These are phyloP conservation scores for Fusarium sp. DNA, from an alignment of 2,329 filamentous ascomycete genomes.

Conservation along the genomic window DNA sequence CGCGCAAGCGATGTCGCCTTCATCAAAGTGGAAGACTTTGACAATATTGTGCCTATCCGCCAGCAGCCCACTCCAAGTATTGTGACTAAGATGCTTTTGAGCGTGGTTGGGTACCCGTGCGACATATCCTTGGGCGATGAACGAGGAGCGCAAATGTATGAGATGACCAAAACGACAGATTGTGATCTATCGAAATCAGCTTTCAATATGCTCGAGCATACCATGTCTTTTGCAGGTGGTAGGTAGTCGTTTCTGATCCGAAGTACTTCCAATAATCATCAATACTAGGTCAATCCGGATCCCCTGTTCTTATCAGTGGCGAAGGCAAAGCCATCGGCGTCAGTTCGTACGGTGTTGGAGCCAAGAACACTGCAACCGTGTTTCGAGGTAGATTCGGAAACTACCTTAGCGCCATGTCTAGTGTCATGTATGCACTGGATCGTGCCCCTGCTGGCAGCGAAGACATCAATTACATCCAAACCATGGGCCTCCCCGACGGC, in stretches of 20 bases:
- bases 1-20: background rate
- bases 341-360: background rate
- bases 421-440: background rate
- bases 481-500: fast-evolving
- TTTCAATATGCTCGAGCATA: background rate
- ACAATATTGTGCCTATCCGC: background rate
- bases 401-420: background rate
- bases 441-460: fast-evolving
- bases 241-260: fast-evolving
- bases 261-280: fast-evolving
- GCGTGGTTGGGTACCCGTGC: background rate
- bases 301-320: background rate
- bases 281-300: background rate
- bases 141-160: background rate
- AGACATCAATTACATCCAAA: background rate
- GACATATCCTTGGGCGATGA: background rate
- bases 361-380: background rate
- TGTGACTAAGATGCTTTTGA: background rate
- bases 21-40: background rate
- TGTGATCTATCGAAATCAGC: background rate
- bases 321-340: background rate
- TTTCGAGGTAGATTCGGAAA: background rate
- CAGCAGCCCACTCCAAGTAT: background rate
- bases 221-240: background rate
- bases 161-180: background rate